Conservation (phyloP, 371 early-diverging fungal species). For the Apophysomyces elegans region DNA sequence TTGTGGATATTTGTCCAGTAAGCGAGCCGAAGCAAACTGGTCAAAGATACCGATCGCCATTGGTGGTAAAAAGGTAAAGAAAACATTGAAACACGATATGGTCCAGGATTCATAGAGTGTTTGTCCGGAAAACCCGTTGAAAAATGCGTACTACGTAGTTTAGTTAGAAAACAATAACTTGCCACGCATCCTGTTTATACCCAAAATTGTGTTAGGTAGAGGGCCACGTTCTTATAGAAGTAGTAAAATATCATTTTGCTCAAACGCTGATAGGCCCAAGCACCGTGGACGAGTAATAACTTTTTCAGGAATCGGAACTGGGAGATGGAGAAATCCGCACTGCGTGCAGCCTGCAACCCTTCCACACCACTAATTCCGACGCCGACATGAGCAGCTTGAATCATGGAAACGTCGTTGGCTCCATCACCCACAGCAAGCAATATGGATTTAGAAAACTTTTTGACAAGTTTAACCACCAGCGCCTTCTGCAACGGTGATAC, state of each 20-base stretch:
- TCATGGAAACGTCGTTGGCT: slow-evolving; percentile 99
- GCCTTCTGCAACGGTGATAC: slow-evolving; percentile 95
- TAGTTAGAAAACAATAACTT: neutral
- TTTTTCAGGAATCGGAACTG: slow-evolving; percentile 91
- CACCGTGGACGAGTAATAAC: slow-evolving; percentile 90
- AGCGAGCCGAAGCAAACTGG: slow-evolving; percentile 88
- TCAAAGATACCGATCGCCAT: slow-evolving; percentile 92
- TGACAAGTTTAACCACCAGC: slow-evolving; percentile 87
- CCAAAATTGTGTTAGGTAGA: slow-evolving; percentile 98
- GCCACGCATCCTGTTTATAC: slow-evolving; percentile 35
- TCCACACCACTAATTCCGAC: slow-evolving; percentile 98
- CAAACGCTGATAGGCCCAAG: slow-evolving; percentile 91
- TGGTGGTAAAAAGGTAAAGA: slow-evolving; percentile 90
- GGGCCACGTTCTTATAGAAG: slow-evolving; percentile 96
- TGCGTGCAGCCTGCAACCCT: slow-evolving; percentile 95
- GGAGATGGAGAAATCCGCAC: slow-evolving; percentile 95
- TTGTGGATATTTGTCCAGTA: slow-evolving; percentile 96
- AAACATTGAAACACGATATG: slow-evolving; percentile 86
- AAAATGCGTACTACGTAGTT: slow-evolving; percentile 70
- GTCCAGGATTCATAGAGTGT: slow-evolving; percentile 95
- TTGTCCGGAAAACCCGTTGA: slow-evolving; percentile 90
- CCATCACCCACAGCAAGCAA: slow-evolving; percentile 96
- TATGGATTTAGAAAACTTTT: slow-evolving; percentile 74
- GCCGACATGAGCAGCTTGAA: slow-evolving; percentile 96
- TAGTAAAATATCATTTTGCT: slow-evolving; percentile 87